Percentiles rank a stretch among this genome's conserved stretches.
Conservation (phyloP, 805 yeast genomes). For the Candida vaughaniae region DNA sequence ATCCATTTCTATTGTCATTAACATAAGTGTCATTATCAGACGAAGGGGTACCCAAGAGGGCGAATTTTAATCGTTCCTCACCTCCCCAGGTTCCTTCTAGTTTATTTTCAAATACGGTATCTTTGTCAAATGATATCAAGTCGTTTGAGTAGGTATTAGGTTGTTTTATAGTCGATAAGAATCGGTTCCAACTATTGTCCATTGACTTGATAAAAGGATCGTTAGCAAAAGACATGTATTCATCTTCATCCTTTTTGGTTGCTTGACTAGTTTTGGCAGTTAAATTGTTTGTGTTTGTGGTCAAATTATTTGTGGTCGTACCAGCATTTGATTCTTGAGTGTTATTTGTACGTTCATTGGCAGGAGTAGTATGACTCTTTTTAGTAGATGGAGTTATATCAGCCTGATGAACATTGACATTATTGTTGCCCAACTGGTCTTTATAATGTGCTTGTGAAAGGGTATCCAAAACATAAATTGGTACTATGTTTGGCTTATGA, state of each 20-base stretch:
- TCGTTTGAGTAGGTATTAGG: slow-evolving; percentile 40
- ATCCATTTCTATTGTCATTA: slow-evolving; percentile 12
- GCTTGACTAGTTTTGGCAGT: slow-evolving; percentile 1
- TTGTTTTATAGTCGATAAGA: slow-evolving; percentile 46
- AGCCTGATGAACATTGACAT: slow-evolving; percentile 21
- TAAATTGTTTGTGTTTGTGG: slow-evolving; percentile 6
- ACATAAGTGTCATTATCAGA: slow-evolving; percentile 30
- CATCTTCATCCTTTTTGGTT: slow-evolving; percentile 24
- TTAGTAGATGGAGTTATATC: slow-evolving; percentile 2
- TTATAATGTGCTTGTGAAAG: slow-evolving; percentile 43
- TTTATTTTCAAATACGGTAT: slow-evolving; percentile 37
- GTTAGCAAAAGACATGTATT: slow-evolving; percentile 33
- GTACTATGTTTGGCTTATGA: slow-evolving; percentile 42
- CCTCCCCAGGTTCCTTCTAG: slow-evolving; percentile 66
- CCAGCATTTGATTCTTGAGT: background rate
- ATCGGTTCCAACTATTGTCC: slow-evolving; percentile 52
- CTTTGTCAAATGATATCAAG: slow-evolving; percentile 22
- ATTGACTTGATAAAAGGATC: slow-evolving; percentile 38
- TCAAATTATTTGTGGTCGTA: background rate
- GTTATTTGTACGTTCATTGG: background rate
- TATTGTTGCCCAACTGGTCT: slow-evolving; percentile 33
- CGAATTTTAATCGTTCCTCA: slow-evolving; percentile 55
- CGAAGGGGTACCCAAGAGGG: slow-evolving; percentile 41
- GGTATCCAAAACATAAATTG: slow-evolving; percentile 65
- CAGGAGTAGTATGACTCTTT: background rate